These are phyloP conservation scores for Apiotrichum akiyoshidainum DNA, from an alignment of 1,284 basidiomycete species.

Conservation along the genomic window DNA sequence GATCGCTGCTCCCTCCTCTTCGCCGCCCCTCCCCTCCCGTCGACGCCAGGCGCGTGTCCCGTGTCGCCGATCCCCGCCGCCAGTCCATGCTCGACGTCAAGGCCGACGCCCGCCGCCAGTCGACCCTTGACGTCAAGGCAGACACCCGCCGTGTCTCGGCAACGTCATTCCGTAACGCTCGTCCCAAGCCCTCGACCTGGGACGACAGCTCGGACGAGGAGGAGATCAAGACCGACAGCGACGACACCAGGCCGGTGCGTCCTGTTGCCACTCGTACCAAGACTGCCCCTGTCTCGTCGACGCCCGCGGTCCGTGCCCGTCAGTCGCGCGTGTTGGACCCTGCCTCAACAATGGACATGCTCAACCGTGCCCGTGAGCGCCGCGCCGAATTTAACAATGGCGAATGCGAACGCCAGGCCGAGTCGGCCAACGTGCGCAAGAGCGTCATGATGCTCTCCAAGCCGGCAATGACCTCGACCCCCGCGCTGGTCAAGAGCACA, in stretches of 20 bases:
- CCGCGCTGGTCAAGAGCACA: neutral
- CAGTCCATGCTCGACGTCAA: neutral
- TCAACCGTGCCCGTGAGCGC: slow-evolving; percentile 35
- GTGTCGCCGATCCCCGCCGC: neutral
- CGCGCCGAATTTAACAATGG: slow-evolving; percentile 28
- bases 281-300: slow-evolving; percentile 20
- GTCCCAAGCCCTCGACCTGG: slow-evolving; percentile 15
- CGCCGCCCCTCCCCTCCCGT: neutral
- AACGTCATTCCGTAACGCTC: slow-evolving; percentile 16
- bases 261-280: slow-evolving; percentile 6
- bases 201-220: slow-evolving; percentile 25
- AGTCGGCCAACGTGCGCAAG: slow-evolving; percentile 10
- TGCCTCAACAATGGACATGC: slow-evolving; percentile 27
- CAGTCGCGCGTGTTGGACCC: slow-evolving; percentile 26
- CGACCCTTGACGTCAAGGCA: neutral
- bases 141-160: neutral
- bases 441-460: slow-evolving; percentile 9
- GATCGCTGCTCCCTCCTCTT: slow-evolving; percentile 1
- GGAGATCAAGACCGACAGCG: slow-evolving; percentile 16
- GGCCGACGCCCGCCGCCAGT: neutral
- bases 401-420: slow-evolving; percentile 27
- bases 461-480: neutral
- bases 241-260: slow-evolving; percentile 3
- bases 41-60: neutral
- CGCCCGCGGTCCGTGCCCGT: slow-evolving; percentile 21